A percentile compares a stretch with the other conserved stretches of the same genome.
Conservation (phyloP, 2,329 filamentous ascomycete genomes). For the Herpotrichia juniperi region DNA sequence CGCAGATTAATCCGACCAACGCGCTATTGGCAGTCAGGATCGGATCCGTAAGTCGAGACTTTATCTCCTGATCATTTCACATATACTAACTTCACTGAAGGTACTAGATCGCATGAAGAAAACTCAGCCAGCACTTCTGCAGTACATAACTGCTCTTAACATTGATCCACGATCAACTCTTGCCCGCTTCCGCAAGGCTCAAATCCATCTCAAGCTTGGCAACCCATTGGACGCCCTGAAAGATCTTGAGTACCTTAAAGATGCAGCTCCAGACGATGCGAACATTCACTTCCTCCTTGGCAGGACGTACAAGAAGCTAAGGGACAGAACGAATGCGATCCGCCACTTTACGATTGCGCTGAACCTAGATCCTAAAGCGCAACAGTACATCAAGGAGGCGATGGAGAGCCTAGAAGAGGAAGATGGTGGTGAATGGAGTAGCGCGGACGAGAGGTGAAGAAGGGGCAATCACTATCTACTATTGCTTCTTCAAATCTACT, state of each 20-base stretch:
- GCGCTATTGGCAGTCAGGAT: slow-evolving; percentile 92
- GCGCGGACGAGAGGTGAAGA: slow-evolving; percentile 36
- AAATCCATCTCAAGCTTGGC: slow-evolving; percentile 79
- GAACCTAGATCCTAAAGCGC: slow-evolving; percentile 96
- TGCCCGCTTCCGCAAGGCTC: slow-evolving; percentile 91
- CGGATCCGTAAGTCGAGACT: slow-evolving; percentile 68
- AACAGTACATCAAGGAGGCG: slow-evolving; percentile 92
- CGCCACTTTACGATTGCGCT: slow-evolving; percentile 93
- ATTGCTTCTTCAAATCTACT: neutral
- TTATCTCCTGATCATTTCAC: neutral
- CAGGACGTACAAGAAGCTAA: slow-evolving; percentile 68
- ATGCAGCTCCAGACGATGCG: slow-evolving; percentile 90
- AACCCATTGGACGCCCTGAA: slow-evolving; percentile 72
- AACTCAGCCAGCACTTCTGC: slow-evolving; percentile 75
- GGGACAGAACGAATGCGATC: slow-evolving; percentile 75
- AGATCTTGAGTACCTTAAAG: slow-evolving; percentile 87
- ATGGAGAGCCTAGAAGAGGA: slow-evolving; percentile 91
- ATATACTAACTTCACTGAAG: slow-evolving; percentile 20
- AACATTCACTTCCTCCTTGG: slow-evolving; percentile 96
- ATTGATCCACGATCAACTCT: slow-evolving; percentile 81
- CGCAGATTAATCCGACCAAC: slow-evolving; percentile 90
- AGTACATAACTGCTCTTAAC: slow-evolving; percentile 82
- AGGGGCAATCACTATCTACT: neutral
- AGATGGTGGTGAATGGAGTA: slow-evolving; percentile 51
- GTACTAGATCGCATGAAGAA: slow-evolving; percentile 85